Evolutionary conservation across 768 basidiomycete species (phyloP), one percentile per base, ranked within the genome.

Genomic region (Trametes gibbosa): DNA sequence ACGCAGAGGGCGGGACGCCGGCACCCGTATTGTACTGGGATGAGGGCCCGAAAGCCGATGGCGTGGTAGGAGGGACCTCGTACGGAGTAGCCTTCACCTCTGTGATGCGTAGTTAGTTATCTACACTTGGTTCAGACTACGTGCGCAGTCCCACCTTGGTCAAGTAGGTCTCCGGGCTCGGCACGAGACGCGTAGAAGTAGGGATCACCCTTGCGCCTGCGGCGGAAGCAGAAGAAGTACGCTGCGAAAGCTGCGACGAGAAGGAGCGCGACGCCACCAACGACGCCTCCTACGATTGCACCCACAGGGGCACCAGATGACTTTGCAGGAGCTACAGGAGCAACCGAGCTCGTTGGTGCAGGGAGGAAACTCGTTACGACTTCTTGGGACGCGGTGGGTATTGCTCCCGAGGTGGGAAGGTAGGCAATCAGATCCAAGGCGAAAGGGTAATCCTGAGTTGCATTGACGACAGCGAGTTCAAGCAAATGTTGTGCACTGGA

Each of bases 221-320:
- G 58, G 16, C 63, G 41, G 46, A 53, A 58, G 41, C 50, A 60
- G 17, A 57, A n/a, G 46, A 63, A 51, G 51, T 50, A 60, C 5
- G 60, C 39, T 2, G 51, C 55, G 5, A 64, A 27, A 6, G 34
- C 50, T 6, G 51, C 51, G 7, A 37, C 59, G 3, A 59, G 50
- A 6, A 65, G 41, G 9, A 62, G 40, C 5, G 56, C 61, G 9
- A 65, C 25, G 12, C 64, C 64, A 16, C 61, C 64, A 7, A 63
- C 48, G 17, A 65, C 61, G 8, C 64, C 64, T 7, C 64, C 64
- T 2, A 62, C 64, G 35, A 65, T 65, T 1, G 64, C 61, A 2
- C 61, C 64, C 1, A 60, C 61, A 25, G 50, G 58, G 12, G 41
- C 35, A 4, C 39, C 29, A 5, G 59, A 54, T 4, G 52, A 54